Conservation (phyloP, 495 filamentous ascomycete genomes). For the Aspergillus bertholletiae region DNA sequence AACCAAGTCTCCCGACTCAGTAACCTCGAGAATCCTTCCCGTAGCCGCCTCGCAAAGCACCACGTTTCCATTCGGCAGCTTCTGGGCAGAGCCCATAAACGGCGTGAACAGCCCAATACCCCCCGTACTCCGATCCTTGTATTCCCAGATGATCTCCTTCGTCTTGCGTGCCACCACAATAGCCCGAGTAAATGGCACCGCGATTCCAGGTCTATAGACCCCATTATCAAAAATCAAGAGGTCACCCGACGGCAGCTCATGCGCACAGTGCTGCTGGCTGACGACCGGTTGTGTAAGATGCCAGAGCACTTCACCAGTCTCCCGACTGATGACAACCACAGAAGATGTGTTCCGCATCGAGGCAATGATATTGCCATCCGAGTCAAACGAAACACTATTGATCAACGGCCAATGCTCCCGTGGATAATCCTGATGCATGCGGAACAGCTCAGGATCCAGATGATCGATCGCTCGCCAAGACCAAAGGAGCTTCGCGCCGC, state of each 20-base stretch:
- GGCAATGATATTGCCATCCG: slow-evolving; percentile 40
- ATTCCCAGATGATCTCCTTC: slow-evolving; percentile 44
- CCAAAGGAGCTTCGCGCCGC: slow-evolving; percentile 35
- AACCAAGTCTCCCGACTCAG: slow-evolving; percentile 21
- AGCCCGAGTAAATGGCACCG: slow-evolving; percentile 39
- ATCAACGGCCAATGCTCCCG: slow-evolving; percentile 46
- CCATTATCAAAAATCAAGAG: slow-evolving; percentile 50
- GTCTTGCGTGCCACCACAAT: slow-evolving; percentile 29
- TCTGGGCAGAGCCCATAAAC: slow-evolving; percentile 48
- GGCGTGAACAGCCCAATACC: slow-evolving; percentile 44
- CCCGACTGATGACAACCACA: slow-evolving; percentile 38
- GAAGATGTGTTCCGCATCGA: slow-evolving; percentile 38
- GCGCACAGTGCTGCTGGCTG: slow-evolving; percentile 43
- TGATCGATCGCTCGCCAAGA: slow-evolving; percentile 41
- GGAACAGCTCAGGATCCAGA: slow-evolving; percentile 30
- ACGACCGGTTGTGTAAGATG: slow-evolving; percentile 36
- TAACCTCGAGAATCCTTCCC: slow-evolving; percentile 32
- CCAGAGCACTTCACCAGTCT: slow-evolving; percentile 39
- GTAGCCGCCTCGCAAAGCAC: slow-evolving; percentile 42
- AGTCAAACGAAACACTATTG: slow-evolving; percentile 34
- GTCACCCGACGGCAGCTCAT: slow-evolving; percentile 33
- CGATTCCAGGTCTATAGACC: slow-evolving; percentile 34
- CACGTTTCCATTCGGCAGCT: slow-evolving; percentile 36
- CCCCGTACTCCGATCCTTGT: slow-evolving; percentile 36
- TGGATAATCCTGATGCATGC: slow-evolving; percentile 36